Percentiles rank a stretch among this genome's conserved stretches.
Evolutionary conservation across 257 asterid species (phyloP).

Genomic region (Solanum corneliomulleri): DNA sequence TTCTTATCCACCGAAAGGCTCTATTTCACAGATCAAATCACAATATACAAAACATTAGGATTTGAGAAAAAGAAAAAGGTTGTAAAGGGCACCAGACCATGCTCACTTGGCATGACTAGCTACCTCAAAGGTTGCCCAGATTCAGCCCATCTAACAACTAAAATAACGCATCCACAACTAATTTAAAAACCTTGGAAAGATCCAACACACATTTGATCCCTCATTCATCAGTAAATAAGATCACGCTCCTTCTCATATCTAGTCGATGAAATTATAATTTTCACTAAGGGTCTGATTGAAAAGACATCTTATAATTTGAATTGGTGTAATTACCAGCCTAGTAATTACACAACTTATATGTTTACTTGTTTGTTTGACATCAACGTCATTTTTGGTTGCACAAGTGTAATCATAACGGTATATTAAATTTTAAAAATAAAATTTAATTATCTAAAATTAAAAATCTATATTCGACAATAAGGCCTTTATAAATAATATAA

Average conservation of each 20-base stretch:
- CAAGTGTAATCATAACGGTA: not conserved
- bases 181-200: not conserved
- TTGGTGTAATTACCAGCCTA: not conserved
- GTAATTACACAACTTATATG: not conserved
- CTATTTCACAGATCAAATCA: not conserved
- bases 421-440: too few relatives aligned
- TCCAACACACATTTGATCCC: not conserved
- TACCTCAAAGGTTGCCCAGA: not conserved
- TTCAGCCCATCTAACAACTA: not conserved
- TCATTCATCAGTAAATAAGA: not conserved
- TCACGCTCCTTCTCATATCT: not conserved
- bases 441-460: not conserved
- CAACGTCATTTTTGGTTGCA: not conserved
- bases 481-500: not conserved
- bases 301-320: not conserved
- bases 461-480: too few relatives aligned
- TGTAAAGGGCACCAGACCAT: not conserved
- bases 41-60: not conserved
- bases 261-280: not conserved
- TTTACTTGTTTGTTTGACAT: not conserved
- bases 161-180: not conserved
- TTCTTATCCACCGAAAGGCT: not conserved
- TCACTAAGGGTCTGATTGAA: not conserved
- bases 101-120: not conserved
- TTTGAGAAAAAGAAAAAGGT: not conserved